These are phyloP conservation scores for Penicillium canescens DNA, from an alignment of 495 filamentous ascomycete genomes.

Conservation along the genomic window DNA sequence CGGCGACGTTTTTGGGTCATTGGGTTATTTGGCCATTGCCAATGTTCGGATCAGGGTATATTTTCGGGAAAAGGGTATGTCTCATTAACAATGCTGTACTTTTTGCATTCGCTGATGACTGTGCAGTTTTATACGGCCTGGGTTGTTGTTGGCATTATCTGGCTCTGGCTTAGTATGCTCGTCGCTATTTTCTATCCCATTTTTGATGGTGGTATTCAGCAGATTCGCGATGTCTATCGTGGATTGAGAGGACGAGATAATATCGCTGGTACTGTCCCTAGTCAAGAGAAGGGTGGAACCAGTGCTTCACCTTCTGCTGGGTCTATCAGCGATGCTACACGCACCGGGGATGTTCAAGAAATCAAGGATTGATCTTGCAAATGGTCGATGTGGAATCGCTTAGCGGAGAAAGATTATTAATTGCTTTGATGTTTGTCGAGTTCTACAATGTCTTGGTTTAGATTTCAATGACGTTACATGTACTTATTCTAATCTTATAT, in stretches of 20 bases:
- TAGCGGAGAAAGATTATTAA: too few relatives aligned
- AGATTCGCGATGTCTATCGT: constrained; percentile 25
- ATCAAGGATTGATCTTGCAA: background rate
- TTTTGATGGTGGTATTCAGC: constrained; percentile 33
- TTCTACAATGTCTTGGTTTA: too few relatives aligned
- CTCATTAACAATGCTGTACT: background rate
- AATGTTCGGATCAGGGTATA: constrained; percentile 41
- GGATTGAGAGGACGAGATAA: constrained; percentile 6
- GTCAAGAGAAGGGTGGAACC: background rate
- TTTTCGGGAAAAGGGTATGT: constrained; percentile 34
- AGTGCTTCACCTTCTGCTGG: constrained; percentile 10
- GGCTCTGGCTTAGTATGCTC: constrained; percentile 58
- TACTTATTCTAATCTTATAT: too few relatives aligned
- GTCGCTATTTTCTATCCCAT: constrained; percentile 37
- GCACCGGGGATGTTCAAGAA: background rate
- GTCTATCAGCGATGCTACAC: constrained; percentile 12
- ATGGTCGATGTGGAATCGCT: background rate
- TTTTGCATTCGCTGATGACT: background rate
- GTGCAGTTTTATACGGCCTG: constrained; percentile 72
- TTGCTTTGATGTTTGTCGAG: too few relatives aligned
- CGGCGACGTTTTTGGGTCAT: constrained; percentile 38
- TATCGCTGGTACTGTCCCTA: background rate
- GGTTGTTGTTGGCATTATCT: constrained; percentile 74
- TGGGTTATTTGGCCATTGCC: constrained; percentile 44
- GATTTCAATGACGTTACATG: too few relatives aligned